Evolutionary conservation across 306 rosid genomes (phyloP), one percentile per base, ranked within the genome.

Genomic region (Adenanthera pavonina): DNA sequence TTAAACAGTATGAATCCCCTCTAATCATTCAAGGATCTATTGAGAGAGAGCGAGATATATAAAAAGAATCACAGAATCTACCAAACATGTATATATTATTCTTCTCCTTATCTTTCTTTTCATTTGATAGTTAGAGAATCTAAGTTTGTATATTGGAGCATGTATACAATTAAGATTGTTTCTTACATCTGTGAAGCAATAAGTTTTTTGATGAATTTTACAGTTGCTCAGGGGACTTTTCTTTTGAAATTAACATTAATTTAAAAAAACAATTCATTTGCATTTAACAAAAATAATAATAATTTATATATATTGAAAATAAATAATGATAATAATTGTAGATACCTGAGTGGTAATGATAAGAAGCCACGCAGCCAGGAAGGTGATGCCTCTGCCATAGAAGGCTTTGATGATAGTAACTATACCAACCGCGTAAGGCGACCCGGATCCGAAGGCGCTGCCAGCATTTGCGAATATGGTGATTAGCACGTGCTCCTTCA

Each of bases 401-500:
- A 92, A 92, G 1, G 86, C 97, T 71, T 88, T 92, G 3, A 94
- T 89, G 0, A 92, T 92, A 4, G 65, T 83, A 0, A 92, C 94
- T 2, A 94, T 94, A 1, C 91, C 84, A 5, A 90, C 89, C 0
- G 89, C 95, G 5, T 92, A 94, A 9, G 98, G 92, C 3, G 95
- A 19, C 4, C 94, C 94, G 48, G 59, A 34, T 51, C 98, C 98
- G 35, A 92, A 94, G 0, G 90, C 90, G 35, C 91, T 78, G 0
- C 97, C 97, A 0, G 94, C 98, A 60, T 94, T 94, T 0, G 98
- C 98, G 46, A 92, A 94, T 8, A 94, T 92, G 13, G 95, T 83
- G 14, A 94, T 91, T 1, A 94, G 85, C 13, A 91, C 98, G 78
- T 94, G 98, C 76, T 94, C 98, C 82, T 92, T 94, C 86, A 89